phyloP scores from a whole-genome alignment of 164 flowering plant genomes.

The Echeveria elegans region DNA sequence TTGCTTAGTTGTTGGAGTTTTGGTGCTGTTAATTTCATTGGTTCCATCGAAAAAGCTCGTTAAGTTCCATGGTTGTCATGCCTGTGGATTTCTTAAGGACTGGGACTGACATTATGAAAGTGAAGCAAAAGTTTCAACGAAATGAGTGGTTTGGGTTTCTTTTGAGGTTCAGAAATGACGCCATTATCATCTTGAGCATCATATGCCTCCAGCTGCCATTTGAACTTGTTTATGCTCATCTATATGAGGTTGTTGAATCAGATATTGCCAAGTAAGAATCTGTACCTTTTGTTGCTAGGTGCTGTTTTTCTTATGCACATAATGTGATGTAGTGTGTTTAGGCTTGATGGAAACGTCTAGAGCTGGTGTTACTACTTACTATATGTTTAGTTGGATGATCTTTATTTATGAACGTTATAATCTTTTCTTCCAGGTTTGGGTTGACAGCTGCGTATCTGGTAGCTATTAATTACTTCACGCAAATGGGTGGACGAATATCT shows the following conservation, averaged over 20 bases:
- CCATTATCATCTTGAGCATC: constrained; percentile 60
- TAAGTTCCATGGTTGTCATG: constrained; percentile 9
- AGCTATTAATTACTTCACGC: constrained; percentile 60
- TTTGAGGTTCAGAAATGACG: constrained; percentile 81
- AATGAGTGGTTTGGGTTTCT: constrained; percentile 74
- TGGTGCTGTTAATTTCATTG: neutral
- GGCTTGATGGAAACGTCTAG: neutral
- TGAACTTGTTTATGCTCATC: constrained; percentile 93
- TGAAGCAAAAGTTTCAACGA: constrained; percentile 57
- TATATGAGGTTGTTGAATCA: constrained; percentile 53
- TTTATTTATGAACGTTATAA: neutral
- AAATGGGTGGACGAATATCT: constrained; percentile 64
- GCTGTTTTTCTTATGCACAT: neutral
- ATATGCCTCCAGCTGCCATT: constrained; percentile 93
- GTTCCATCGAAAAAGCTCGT: neutral
- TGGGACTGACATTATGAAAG: constrained; percentile 35
- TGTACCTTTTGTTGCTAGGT: neutral
- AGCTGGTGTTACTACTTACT: neutral
- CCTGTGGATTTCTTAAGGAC: constrained; percentile 35
- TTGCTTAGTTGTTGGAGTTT: neutral
- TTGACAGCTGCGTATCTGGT: constrained; percentile 67
- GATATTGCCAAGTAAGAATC: constrained; percentile 53
- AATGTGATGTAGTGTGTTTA: neutral
- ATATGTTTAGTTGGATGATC: too few species aligned
- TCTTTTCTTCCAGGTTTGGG: constrained; percentile 50